A percentile compares a stretch with the other conserved stretches of the same genome.
Evolutionary conservation across 331 rosid species (phyloP).

Genomic region (Acacia pycnantha): DNA sequence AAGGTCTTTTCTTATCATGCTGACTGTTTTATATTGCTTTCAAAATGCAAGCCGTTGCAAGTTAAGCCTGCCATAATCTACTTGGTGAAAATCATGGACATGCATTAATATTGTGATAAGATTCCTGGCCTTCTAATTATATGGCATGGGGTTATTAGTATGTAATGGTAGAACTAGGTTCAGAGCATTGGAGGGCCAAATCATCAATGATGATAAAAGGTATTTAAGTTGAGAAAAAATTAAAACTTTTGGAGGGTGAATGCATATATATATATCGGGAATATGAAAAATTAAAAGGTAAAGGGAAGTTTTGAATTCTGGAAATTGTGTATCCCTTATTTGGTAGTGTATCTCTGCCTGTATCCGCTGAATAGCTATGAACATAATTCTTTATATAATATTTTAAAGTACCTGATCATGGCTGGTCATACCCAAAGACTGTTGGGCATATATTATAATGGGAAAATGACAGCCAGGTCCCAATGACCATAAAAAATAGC

Average conservation of each 20-base stretch:
- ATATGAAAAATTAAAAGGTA: background rate
- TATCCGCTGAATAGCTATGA: background rate
- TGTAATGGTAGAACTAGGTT: conserved; percentile 1
- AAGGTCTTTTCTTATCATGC: background rate
- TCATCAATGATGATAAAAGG: background rate
- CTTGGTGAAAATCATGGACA: background rate
- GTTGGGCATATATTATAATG: conserved; percentile 1
- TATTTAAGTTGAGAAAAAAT: background rate
- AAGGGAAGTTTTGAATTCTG: conserved; percentile 2
- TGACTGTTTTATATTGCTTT: conserved; percentile 5
- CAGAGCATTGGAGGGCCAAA: background rate
- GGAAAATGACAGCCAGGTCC: too few relatives aligned
- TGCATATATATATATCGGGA: background rate
- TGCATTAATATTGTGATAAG: background rate
- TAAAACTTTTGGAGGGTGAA: conserved; percentile 1
- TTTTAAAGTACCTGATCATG: background rate
- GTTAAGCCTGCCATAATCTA: background rate
- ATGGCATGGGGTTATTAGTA: background rate
- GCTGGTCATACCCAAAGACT: background rate
- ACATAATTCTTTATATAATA: background rate
- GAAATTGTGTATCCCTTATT: background rate
- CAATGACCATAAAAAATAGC: too few relatives aligned
- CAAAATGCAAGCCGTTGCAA: conserved; percentile 3
- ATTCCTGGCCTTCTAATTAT: conserved; percentile 13
- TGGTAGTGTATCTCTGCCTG: background rate